Conservation (phyloP, 2,329 filamentous ascomycete genomes). For the Botrytis cinerea region DNA sequence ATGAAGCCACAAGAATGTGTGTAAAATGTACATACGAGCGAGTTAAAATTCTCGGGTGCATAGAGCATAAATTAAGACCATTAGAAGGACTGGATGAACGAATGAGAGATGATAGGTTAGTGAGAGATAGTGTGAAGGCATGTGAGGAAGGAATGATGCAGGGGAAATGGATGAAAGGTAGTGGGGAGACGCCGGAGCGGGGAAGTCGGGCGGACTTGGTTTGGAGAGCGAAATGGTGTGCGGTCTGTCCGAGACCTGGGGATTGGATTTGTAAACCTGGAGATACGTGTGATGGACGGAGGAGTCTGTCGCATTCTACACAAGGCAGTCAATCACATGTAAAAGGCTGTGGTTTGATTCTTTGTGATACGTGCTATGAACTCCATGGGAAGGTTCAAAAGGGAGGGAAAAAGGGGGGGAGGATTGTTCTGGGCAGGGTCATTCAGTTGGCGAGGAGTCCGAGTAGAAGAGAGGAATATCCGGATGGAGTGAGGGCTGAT, state of each 20-base stretch:
- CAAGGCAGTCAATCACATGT: background rate
- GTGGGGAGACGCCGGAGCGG: background rate
- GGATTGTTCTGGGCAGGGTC: background rate
- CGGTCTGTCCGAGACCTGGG: constrained; percentile 34
- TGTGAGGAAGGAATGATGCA: background rate
- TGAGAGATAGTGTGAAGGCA: constrained; percentile 25
- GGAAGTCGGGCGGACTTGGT: constrained; percentile 21
- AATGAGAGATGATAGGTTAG: constrained; percentile 21
- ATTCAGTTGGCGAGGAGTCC: background rate
- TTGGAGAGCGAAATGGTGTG: constrained; percentile 35
- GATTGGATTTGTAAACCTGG: constrained; percentile 12
- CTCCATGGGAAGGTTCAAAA: constrained; percentile 12
- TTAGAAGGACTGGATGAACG: constrained; percentile 27
- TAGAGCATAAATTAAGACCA: constrained; percentile 24
- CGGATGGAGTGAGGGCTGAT: constrained; percentile 22
- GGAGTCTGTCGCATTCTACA: background rate
- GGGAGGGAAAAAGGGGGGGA: background rate
- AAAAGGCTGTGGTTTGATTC: constrained; percentile 33
- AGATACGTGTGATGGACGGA: constrained; percentile 11
- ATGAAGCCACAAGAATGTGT: constrained; percentile 34
- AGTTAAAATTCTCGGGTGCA: constrained; percentile 32
- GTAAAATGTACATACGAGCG: constrained; percentile 33
- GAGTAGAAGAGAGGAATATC: constrained; percentile 12
- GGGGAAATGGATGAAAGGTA: background rate
- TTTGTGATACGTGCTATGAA: constrained; percentile 32